phyloP scores from a whole-genome alignment of 2,329 filamentous ascomycete species.

The Alternaria infectoria region DNA sequence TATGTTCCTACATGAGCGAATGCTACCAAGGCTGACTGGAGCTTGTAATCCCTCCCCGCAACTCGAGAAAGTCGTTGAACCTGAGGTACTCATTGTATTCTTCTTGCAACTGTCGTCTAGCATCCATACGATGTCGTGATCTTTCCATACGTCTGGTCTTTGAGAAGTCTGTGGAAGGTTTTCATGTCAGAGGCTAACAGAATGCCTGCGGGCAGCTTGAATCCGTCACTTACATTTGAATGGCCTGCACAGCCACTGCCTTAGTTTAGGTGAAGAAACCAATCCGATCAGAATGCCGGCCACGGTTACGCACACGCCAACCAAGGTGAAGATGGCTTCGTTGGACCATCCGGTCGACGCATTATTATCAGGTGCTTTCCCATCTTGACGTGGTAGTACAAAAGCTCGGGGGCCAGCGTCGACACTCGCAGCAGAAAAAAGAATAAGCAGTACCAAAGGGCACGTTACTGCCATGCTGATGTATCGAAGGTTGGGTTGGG shows the following conservation, averaged over 20 bases:
- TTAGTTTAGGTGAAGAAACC: neutral
- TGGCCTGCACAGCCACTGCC: neutral
- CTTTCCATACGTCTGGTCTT: neutral
- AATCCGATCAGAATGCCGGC: neutral
- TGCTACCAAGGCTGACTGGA: neutral
- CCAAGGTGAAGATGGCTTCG: neutral
- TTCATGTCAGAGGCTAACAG: neutral
- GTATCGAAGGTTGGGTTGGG: too few relatives aligned
- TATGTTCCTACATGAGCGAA: neutral
- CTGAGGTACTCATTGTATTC: neutral
- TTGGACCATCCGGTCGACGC: too few relatives aligned
- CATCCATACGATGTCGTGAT: neutral
- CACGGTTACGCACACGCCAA: neutral
- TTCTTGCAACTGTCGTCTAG: neutral
- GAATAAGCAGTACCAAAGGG: too few relatives aligned
- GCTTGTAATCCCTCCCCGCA: neutral
- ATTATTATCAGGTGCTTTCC: too few relatives aligned
- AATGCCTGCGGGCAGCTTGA: neutral
- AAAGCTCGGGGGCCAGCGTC: too few relatives aligned
- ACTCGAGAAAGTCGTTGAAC: neutral
- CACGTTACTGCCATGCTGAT: too few relatives aligned
- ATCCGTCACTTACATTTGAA: neutral
- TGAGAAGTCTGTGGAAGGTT: neutral
- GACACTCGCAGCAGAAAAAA: too few relatives aligned
- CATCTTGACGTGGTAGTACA: too few relatives aligned